Evolutionary conservation across 768 basidiomycete genomes (phyloP).

Genomic region (Tulasnella calospora): DNA sequence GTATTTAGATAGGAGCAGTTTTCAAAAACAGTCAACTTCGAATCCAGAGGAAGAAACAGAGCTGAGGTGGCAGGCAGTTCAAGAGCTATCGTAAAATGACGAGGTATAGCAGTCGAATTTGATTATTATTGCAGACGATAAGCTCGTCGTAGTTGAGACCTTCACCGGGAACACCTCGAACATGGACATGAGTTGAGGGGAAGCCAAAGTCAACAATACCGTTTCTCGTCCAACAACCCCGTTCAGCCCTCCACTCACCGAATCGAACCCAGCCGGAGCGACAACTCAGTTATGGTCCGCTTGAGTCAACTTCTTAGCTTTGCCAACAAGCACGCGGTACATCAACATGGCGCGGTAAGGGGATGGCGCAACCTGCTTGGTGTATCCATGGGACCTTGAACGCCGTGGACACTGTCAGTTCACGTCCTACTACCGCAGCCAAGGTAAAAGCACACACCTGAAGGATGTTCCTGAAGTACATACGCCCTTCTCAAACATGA

Average conservation of each 20-base stretch:
- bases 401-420: no score
- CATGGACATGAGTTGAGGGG: background rate
- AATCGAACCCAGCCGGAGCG: background rate
- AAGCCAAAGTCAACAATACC: no score
- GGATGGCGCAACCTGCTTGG: background rate
- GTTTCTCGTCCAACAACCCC: no score
- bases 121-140: conserved; percentile 7
- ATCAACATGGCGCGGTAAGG: background rate
- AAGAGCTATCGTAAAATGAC: background rate
- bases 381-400: background rate
- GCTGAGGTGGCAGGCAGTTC: no score
- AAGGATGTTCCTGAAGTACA: background rate
- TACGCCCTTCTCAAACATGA: background rate
- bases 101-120: background rate
- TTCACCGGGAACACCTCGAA: no score
- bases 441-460: background rate
- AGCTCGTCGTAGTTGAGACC: conserved; percentile 5
- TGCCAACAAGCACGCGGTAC: background rate
- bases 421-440: background rate
- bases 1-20: background rate
- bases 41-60: no score
- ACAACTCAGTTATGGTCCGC: background rate
- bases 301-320: background rate
- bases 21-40: no score
- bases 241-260: background rate